Conservation (phyloP, 768 basidiomycete genomes). For the Agaricus subrufescens region DNA sequence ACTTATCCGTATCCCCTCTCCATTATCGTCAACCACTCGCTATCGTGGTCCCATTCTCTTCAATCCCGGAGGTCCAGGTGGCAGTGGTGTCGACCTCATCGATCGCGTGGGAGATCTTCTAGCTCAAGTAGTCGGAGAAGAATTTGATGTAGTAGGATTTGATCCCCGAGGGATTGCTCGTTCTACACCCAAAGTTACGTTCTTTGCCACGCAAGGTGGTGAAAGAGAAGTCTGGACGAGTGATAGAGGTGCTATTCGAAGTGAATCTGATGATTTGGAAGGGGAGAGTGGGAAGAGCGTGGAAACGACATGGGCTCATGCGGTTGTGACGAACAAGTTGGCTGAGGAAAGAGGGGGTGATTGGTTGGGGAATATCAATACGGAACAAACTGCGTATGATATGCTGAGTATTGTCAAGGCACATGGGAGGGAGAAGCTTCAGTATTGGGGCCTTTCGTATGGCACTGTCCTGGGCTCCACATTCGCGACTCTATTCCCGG, state of each 20-base stretch:
- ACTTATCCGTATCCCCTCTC: constrained; percentile 32
- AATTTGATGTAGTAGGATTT: constrained; percentile 43
- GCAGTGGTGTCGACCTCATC: constrained; percentile 32
- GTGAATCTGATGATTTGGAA: neutral
- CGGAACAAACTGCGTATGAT: constrained; percentile 31
- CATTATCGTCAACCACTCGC: constrained; percentile 7
- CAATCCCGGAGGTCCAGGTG: constrained; percentile 48
- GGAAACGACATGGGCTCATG: constrained; percentile 26
- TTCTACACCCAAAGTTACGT: constrained; percentile 29
- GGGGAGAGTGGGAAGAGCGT: constrained; percentile 13
- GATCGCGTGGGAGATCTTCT: constrained; percentile 19
- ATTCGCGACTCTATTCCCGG: constrained; percentile 20
- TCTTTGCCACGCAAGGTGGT: constrained; percentile 23
- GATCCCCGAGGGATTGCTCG: constrained; percentile 38
- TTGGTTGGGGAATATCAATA: constrained; percentile 26
- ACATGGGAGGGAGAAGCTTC: constrained; percentile 25
- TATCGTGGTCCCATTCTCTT: constrained; percentile 42
- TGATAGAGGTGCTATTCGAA: constrained; percentile 22
- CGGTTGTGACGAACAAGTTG: constrained; percentile 25
- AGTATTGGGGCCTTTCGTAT: constrained; percentile 30
- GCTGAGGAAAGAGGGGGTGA: constrained; percentile 21
- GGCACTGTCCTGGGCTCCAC: constrained; percentile 18
- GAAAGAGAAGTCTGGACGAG: neutral
- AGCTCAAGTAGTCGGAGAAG: constrained; percentile 29
- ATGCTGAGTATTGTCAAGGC: constrained; percentile 31